These are phyloP conservation scores for Psilocybe subaeruginosa DNA, from an alignment of 768 basidiomycete species.

Conservation along the genomic window DNA sequence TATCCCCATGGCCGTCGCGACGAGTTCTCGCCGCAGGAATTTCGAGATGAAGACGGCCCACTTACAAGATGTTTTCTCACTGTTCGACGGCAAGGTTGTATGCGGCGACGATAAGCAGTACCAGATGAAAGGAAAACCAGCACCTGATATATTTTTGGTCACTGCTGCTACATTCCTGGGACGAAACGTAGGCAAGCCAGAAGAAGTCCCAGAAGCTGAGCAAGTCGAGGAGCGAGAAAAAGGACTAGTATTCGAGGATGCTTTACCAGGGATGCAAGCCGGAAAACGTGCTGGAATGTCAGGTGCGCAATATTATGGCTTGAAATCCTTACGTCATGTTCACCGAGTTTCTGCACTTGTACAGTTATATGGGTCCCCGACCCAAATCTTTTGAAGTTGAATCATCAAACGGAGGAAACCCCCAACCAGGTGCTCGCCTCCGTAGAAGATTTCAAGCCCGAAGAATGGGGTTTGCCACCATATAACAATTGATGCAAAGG, in stretches of 20 bases:
- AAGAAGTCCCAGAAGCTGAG: constrained; percentile 31
- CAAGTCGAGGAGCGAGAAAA: constrained; percentile 52
- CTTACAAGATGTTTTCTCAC: constrained; percentile 56
- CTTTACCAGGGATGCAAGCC: constrained; percentile 74
- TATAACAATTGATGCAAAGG: constrained; percentile 36
- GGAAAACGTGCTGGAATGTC: constrained; percentile 87
- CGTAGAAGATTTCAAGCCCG: constrained; percentile 76
- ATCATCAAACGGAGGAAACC: constrained; percentile 47
- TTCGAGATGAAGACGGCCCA: constrained; percentile 70
- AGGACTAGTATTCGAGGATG: constrained; percentile 86
- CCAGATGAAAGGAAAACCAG: constrained; percentile 71
- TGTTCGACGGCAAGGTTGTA: constrained; percentile 66
- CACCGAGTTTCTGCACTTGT: not conserved
- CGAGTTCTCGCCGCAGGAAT: constrained; percentile 69
- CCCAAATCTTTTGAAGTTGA: constrained; percentile 57
- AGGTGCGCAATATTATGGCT: constrained; percentile 47
- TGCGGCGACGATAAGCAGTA: constrained; percentile 70
- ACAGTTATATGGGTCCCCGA: constrained; percentile 92
- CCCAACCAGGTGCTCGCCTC: constrained; percentile 65
- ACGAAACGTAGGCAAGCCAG: constrained; percentile 55
- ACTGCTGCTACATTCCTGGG: constrained; percentile 67
- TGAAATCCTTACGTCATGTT: not conserved
- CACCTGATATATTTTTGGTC: constrained; percentile 79
- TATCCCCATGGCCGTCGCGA: constrained; percentile 83
- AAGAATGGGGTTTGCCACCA: constrained; percentile 82